Evolutionary conservation across 805 yeast genomes (phyloP), one percentile per base, ranked within the genome.

Genomic region (Nakazawaea siamensis): DNA sequence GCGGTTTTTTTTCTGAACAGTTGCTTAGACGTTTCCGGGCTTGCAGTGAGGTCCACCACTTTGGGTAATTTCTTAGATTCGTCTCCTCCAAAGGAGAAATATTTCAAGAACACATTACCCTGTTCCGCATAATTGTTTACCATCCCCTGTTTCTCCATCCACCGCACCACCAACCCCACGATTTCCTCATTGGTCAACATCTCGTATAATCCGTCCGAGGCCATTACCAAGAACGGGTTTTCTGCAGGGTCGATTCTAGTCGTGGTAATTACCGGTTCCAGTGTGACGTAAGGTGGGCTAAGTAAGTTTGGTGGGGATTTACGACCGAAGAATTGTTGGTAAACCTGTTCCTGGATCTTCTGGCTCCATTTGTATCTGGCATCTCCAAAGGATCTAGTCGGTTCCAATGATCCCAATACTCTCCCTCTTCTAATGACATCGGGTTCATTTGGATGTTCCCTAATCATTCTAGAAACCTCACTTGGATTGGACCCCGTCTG

Each of bases 221-320:
- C 98, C 72, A 92, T 65, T 21, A 92, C 95, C 54, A 92, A 60
- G 49, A 92, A 92, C 51, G 86, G 92, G 44, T 83, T 78, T 44
- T 79, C 74, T 15, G 68, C 64, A 1, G 87, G 80, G 33, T 69
- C 68, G 33, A 88, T 70, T 49, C 78, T 75, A 10, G 88, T 80
- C 2, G 95, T 78, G 2, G 95, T 81, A 18, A 88, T 68, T 19
- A 82, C 94, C 0, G 98, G 98, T 54, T 81, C 88, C 1, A 98
- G 97, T 1, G 98, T 92, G 24, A 92, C 97, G 55, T 92, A 92
- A 0, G 98, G 98, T 3, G 98, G 98, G 2, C 96, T 80, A 40
- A 76, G 65, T 41, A 85, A 68, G 45, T 75, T 72, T 34, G 73
- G 72, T 21, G 94, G 94, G 17, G 83, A 72, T 39, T 71, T 60